A percentile compares a stretch with the other conserved stretches of the same genome.
These are phyloP conservation scores for Tuber calosporum DNA, from an alignment of 495 filamentous ascomycete species.

Conservation along the genomic window DNA sequence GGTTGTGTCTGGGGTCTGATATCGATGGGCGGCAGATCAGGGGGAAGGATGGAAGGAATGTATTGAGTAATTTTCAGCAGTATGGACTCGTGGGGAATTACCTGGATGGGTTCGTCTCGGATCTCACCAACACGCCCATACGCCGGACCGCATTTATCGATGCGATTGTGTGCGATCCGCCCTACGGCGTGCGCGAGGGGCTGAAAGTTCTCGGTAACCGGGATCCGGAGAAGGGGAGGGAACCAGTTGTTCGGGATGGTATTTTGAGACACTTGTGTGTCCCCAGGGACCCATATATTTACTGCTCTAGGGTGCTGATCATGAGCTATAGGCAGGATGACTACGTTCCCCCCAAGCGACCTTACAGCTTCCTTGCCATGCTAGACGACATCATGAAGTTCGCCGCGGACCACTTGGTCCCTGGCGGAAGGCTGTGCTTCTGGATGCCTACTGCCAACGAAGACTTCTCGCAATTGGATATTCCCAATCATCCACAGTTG, in stretches of 20 bases:
- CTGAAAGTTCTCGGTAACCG: conserved; percentile 74
- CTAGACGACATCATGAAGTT: conserved; percentile 83
- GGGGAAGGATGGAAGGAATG: conserved; percentile 55
- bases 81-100: conserved; percentile 62
- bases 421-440: conserved; percentile 72
- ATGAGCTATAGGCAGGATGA: conserved; percentile 51
- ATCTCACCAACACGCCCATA: conserved; percentile 83
- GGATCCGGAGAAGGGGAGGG: conserved; percentile 55
- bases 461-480: conserved; percentile 59
- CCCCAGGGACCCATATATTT: neutral
- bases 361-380: conserved; percentile 86
- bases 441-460: conserved; percentile 97
- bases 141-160: conserved; percentile 61
- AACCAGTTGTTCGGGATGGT: conserved; percentile 62
- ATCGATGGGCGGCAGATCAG: conserved; percentile 84
- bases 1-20: conserved; percentile 71
- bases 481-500: conserved; percentile 71
- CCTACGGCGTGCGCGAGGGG: conserved; percentile 94
- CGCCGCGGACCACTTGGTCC: conserved; percentile 68
- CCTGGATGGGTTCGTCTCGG: conserved; percentile 71
- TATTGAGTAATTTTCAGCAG: conserved; percentile 73
- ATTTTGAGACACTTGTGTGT: conserved; percentile 61
- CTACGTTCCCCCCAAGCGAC: conserved; percentile 84
- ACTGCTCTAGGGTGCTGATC: neutral
- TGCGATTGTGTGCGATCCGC: conserved; percentile 92